These are phyloP conservation scores for Chytridium lagenaria DNA, from an alignment of 371 early-diverging fungal genomes.

Conservation along the genomic window DNA sequence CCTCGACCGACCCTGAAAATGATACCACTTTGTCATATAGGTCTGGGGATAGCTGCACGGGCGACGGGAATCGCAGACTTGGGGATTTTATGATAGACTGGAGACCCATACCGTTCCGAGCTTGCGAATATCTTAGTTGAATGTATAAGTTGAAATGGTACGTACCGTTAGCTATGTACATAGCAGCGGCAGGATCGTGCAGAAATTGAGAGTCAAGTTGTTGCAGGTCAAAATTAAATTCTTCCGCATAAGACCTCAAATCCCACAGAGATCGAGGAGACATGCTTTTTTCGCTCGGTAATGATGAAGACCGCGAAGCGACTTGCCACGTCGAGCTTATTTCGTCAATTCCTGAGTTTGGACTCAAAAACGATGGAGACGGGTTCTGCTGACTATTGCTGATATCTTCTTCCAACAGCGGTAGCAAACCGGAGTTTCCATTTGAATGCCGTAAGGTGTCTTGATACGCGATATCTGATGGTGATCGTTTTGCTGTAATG, in stretches of 20 bases:
- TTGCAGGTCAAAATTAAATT: neutral
- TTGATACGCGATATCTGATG: no score
- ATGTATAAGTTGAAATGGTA: neutral
- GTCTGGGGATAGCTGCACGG: constrained; percentile 12
- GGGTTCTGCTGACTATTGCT: no score
- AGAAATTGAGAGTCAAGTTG: neutral
- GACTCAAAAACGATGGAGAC: no score
- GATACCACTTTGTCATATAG: constrained; percentile 10
- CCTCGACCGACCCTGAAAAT: neutral
- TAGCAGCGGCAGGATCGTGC: neutral
- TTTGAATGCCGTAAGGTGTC: no score
- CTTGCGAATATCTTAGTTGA: no score
- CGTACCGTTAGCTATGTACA: neutral
- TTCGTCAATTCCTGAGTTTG: no score
- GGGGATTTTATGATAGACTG: neutral
- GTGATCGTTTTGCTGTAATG: no score
- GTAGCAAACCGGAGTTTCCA: no score
- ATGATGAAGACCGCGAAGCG: neutral
- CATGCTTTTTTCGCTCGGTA: neutral
- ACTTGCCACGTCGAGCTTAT: neutral
- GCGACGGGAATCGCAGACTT: neutral
- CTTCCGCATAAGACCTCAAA: neutral
- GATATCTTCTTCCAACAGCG: no score
- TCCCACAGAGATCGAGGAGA: neutral
- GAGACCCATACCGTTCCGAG: neutral